These are phyloP conservation scores for Rosa multiflora DNA, from an alignment of 306 rosid genomes.

Conservation along the genomic window DNA sequence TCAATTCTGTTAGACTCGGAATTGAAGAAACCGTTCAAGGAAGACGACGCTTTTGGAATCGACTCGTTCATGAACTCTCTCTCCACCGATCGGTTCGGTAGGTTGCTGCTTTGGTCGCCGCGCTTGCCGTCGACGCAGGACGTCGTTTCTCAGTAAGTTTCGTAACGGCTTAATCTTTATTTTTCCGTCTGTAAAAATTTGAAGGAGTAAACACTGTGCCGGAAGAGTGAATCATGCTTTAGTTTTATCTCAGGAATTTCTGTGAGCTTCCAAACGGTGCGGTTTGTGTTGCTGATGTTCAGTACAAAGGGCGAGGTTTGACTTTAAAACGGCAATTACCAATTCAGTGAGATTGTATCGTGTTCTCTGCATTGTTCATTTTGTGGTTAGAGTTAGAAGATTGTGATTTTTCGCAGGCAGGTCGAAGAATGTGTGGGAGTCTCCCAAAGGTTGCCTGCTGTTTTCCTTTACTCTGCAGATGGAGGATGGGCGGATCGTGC, in stretches of 20 bases:
- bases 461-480: slow-evolving; percentile 83
- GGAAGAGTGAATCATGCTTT: slow-evolving; percentile 14
- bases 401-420: slow-evolving; percentile 57
- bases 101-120: slow-evolving; percentile 83
- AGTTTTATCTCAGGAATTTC: slow-evolving; percentile 63
- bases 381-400: not conserved
- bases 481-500: slow-evolving; percentile 83
- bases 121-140: slow-evolving; percentile 81
- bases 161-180: not conserved
- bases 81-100: slow-evolving; percentile 67
- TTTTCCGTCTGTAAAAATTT: not conserved
- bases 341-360: not conserved
- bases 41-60: slow-evolving; percentile 42
- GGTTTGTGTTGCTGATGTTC: slow-evolving; percentile 82
- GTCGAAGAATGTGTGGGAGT: slow-evolving; percentile 88
- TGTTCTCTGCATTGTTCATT: not conserved
- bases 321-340: too few relatives aligned
- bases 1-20: slow-evolving; percentile 56
- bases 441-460: slow-evolving; percentile 84
- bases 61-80: slow-evolving; percentile 64
- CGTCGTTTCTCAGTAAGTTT: slow-evolving; percentile 69
- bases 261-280: slow-evolving; percentile 78
- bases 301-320: slow-evolving; percentile 90
- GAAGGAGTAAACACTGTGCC: not conserved
- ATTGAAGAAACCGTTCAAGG: slow-evolving; percentile 32